A percentile compares a stretch with the other conserved stretches of the same genome.
Evolutionary conservation across 441 rosid species (phyloP).

Genomic region (Gossypium aridum): DNA sequence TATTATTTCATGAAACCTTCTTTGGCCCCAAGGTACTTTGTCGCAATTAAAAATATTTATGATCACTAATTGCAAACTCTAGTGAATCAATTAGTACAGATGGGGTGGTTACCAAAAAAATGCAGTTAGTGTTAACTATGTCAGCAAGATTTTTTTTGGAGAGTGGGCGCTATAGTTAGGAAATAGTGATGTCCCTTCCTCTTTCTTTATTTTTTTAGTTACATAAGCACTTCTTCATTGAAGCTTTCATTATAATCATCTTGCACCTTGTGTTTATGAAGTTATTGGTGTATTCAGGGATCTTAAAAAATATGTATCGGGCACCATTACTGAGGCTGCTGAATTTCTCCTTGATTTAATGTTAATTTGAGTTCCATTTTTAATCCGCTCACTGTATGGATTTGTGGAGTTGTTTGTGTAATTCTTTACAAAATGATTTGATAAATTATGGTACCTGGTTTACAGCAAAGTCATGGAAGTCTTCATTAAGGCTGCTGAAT

Average conservation of each 20-base stretch:
- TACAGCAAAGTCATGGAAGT: conserved; percentile 98
- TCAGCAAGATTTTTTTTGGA: background rate
- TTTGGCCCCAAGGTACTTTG: conserved; percentile 84
- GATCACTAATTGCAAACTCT: background rate
- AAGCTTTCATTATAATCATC: background rate
- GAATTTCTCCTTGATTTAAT: background rate
- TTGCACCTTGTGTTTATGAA: background rate
- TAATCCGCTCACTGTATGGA: background rate
- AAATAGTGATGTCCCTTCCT: background rate
- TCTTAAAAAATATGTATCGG: background rate
- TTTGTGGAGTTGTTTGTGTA: background rate
- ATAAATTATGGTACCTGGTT: conserved; percentile 13
- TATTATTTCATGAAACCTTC: conserved; percentile 94
- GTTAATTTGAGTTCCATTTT: background rate
- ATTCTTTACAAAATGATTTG: background rate
- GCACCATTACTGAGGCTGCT: background rate
- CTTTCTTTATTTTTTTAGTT: background rate
- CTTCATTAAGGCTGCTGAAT: conserved; percentile 94
- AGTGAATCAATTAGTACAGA: background rate
- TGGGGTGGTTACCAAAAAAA: background rate
- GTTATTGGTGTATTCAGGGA: background rate
- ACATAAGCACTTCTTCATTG: background rate
- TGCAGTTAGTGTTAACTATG: background rate
- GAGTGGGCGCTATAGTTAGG: background rate
- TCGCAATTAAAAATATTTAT: conserved; percentile 3